Conservation (phyloP, 768 basidiomycete species). For the Stropharia rugosoannulata region DNA sequence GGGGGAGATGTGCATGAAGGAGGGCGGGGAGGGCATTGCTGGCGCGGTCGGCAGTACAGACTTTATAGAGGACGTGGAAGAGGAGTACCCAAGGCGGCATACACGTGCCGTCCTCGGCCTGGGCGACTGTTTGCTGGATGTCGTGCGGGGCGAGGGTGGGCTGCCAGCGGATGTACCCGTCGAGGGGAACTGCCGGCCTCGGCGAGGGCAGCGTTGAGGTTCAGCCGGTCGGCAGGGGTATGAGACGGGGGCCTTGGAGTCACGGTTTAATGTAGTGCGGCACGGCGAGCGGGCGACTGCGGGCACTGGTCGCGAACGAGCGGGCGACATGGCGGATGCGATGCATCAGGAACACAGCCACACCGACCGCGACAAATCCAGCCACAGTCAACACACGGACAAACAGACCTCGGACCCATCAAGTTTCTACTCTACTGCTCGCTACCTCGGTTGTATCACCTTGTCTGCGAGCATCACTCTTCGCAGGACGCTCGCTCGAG, state of each 20-base stretch:
- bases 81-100: slow-evolving; percentile 46
- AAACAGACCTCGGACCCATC: too few relatives aligned
- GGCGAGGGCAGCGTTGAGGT: slow-evolving; percentile 28
- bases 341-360: too few relatives aligned
- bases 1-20: slow-evolving; percentile 36
- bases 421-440: too few relatives aligned
- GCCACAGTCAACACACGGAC: too few relatives aligned
- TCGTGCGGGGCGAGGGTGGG: slow-evolving; percentile 31
- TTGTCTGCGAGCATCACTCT: too few relatives aligned
- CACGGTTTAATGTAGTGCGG: slow-evolving; percentile 31
- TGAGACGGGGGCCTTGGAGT: slow-evolving; percentile 32
- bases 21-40: slow-evolving; percentile 41
- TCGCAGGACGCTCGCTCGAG: too few relatives aligned
- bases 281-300: slow-evolving; percentile 20
- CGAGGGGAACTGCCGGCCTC: slow-evolving; percentile 29
- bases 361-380: too few relatives aligned
- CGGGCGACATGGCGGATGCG: too few relatives aligned
- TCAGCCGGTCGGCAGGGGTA: slow-evolving; percentile 18
- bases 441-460: too few relatives aligned
- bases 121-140: slow-evolving; percentile 28
- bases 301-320: neutral
- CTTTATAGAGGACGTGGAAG: slow-evolving; percentile 44
- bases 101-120: slow-evolving; percentile 12
- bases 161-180: slow-evolving; percentile 41
- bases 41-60: slow-evolving; percentile 44